These are phyloP conservation scores for Cutaneotrichosporon mucoides DNA, from an alignment of 1,284 basidiomycete genomes.

Conservation along the genomic window DNA sequence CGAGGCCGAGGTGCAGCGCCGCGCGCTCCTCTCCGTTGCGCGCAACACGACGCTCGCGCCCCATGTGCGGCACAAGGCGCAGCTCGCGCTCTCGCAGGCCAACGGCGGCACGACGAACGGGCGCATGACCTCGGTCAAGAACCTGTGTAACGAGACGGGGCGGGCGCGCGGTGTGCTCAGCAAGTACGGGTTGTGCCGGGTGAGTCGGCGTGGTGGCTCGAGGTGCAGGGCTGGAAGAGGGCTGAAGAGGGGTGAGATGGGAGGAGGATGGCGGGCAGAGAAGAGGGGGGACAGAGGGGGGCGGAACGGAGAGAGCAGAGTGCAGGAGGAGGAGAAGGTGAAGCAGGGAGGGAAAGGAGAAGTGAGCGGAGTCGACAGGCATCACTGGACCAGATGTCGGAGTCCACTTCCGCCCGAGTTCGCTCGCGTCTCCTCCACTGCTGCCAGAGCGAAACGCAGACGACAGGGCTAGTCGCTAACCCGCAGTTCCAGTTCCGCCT, in stretches of 20 bases:
- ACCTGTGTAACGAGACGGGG: constrained; percentile 79
- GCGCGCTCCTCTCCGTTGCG: constrained; percentile 85
- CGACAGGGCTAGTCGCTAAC: constrained; percentile 7
- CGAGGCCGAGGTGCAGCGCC: constrained; percentile 70
- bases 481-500: constrained; percentile 80
- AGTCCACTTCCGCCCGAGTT: too few relatives aligned
- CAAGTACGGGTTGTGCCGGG: constrained; percentile 2
- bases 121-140: constrained; percentile 77
- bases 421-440: too few relatives aligned
- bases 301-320: neutral
- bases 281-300: neutral
- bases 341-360: neutral
- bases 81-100: constrained; percentile 86
- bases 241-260: too few relatives aligned
- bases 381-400: too few relatives aligned
- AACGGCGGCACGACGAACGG: constrained; percentile 60
- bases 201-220: neutral
- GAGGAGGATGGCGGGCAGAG: neutral
- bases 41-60: constrained; percentile 78
- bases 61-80: constrained; percentile 90
- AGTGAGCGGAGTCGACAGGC: too few relatives aligned
- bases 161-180: constrained; percentile 60
- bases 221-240: too few relatives aligned
- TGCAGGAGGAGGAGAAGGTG: neutral
- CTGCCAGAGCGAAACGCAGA: too few relatives aligned